Base-by-base conservation (phyloP, 2,329 filamentous ascomycete genomes). In the Fusarium sp. region DNA sequence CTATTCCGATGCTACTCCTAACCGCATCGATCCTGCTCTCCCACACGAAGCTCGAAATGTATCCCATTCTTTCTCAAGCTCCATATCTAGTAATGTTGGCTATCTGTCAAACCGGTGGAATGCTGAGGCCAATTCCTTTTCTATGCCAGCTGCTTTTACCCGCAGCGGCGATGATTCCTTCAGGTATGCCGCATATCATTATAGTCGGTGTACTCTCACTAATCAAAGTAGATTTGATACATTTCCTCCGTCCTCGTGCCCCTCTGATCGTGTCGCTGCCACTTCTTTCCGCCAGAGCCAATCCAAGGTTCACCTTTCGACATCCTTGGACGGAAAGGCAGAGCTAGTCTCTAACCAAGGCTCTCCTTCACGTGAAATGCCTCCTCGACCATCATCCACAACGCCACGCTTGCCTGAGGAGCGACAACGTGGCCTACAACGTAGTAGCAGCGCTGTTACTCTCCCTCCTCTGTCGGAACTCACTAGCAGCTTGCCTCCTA, bases 251-350 rank as follows among this genome's bases (percentile, higher is more conserved):
- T 83, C 84, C 3, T 81, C 81, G 50, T 82, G 80, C 70, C 82
- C 84, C 12, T 81, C 82, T 26, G 79, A 80, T 49, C 78, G 80
- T n/a, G 82, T 84, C 78, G 82, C 56, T 77, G 82, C 84, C 77
- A 82, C 57, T 77, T 49, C 64, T 15, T 46, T 73, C 45, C 79
- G 52, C 66, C 82, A 80, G 52, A 79, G 53, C 69, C 82, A 80
- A 54, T 81, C 82, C 46, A 87, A 88, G 32, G 87, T 97, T 62
- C 91, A 94, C 52, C 86, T 98, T 32, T 94, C 93, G 3, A 90
- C 96, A 77, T 96, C 93, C 20, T 87, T 95, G 35, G 94, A 98
- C 77, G 95, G 95, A 73, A 95, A 95, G 78, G 95, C 95, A n/a
- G 92, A 95, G 76, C 86, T 98, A 55, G 89, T 95, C 26, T 89